Evolutionary conservation across 2,329 filamentous ascomycete genomes (phyloP), one percentile per base, ranked within the genome.

Genomic region (Apiospora saccharicola): DNA sequence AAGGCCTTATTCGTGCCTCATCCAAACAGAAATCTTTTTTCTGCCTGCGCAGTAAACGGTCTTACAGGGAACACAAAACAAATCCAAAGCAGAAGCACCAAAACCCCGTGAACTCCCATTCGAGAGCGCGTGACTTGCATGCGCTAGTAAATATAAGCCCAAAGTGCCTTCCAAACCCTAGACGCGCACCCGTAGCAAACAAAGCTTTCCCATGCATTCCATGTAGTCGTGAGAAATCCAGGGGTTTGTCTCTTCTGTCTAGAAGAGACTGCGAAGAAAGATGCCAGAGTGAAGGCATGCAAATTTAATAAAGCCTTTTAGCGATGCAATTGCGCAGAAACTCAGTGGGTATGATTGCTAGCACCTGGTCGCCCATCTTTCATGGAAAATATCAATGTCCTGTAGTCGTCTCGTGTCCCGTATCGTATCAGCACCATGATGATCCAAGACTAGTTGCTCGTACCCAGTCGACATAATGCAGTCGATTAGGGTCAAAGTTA

Each of bases 271-370:
- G 51, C 51, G 51, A 57, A 57, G 14, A 22, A 19, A 34, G 37
- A 41, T 41, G 22, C 51, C 51, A 26, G 34, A 57, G 30, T 2
- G 34, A 57, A 57, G 14, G 51, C 24, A 7, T 19, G 26, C 51
- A 34, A 34, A 57, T 57, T 57, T 26, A 19, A 57, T 57, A 26
- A 57, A 57, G 51, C 51, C 51, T 16, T 57, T 34, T 57, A 34
- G 26, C 51, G 51, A 57, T 57, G 51, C 26, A 30, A 19, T 19
- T 34, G 51, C 26, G 26, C 14, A 26, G 41, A 34, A 68, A 47
- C 22, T 43, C 44, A 68, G 24, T 47, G 67, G 67, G 67, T 68
- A 68, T 68, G 67, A 68, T 68, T 47, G 67, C 41, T 30, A 34
- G 67, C 41, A 47, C 67, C 67, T 24, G 67, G 41, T 68, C 67